Evolutionary conservation across 352 stramenopile species (phyloP), one percentile per base, ranked within the genome.

Genomic region (Pythium pyrilobum): DNA sequence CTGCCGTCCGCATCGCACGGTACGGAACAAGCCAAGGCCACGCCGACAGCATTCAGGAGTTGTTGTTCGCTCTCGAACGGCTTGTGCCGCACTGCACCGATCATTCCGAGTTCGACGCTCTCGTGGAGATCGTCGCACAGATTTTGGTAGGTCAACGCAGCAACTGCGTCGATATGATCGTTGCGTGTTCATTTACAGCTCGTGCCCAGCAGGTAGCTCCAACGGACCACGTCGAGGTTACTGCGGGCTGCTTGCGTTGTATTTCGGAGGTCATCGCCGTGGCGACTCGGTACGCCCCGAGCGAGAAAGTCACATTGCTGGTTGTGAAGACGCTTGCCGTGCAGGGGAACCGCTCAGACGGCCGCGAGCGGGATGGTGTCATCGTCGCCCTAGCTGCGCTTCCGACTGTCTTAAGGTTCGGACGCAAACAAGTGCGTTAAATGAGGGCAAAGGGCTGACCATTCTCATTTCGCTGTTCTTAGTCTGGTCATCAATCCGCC

Each of bases 161-260:
- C n/a, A n/a, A n/a, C n/a, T n/a, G n/a, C n/a, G n/a, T n/a, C n/a
- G n/a, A n/a, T n/a, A n/a, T n/a, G n/a, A n/a, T n/a, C n/a, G n/a
- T n/a, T n/a, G n/a, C n/a, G n/a, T n/a, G n/a, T n/a, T n/a, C n/a
- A n/a, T n/a, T n/a, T n/a, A n/a, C n/a, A n/a, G n/a, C n/a, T n/a
- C n/a, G n/a, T n/a, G n/a, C n/a, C n/a, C n/a, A n/a, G 7, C 25
- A 59, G 52, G 41, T 59, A 2, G 41, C 42, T 2, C 43, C 52
- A 36, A 32, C 24, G 11, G 21, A 34, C 21, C 32, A 52, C 16
- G 20, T 23, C 3, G 23, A 59, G 1, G 29, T 59, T 27, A 23
- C 41, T n/a, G 37, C 40, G 33, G 33, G 18, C 18, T 48, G 52
- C 23, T 31, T 59, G 6, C 21, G 27, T 20, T 59, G 52, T 15